These are phyloP conservation scores for Galerina sulciceps DNA, from an alignment of 768 basidiomycete genomes.

Conservation along the genomic window DNA sequence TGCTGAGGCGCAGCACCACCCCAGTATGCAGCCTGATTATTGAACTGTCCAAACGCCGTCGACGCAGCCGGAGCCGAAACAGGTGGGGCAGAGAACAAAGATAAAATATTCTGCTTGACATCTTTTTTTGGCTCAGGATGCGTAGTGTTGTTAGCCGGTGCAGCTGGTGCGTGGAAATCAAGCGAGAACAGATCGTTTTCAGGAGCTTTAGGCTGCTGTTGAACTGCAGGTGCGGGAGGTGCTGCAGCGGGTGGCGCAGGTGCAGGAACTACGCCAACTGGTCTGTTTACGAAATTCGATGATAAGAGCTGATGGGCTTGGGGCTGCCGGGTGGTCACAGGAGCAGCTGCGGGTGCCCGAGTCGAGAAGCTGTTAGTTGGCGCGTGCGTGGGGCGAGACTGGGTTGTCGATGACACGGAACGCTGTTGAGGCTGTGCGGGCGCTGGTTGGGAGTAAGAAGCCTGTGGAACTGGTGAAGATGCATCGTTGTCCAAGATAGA, in stretches of 20 bases:
- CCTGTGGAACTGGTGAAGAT: constrained; percentile 12
- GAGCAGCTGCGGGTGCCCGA: constrained; percentile 32
- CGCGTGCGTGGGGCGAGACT: constrained; percentile 34
- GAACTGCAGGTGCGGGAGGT: constrained; percentile 17
- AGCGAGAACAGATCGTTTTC: constrained; percentile 80
- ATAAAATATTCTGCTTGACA: constrained; percentile 84
- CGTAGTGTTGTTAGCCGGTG: constrained; percentile 26
- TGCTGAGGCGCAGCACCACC: constrained; percentile 25
- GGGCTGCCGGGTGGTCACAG: constrained; percentile 45
- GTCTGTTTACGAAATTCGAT: constrained; percentile 32
- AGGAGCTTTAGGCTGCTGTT: constrained; percentile 28
- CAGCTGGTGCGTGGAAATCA: constrained; percentile 76
- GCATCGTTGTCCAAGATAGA: constrained; percentile 65
- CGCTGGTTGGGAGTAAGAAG: constrained; percentile 28
- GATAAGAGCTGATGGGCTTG: constrained; percentile 64
- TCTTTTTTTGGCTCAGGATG: constrained; percentile 58
- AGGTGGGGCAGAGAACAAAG: constrained; percentile 67
- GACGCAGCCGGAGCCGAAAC: constrained; percentile 36
- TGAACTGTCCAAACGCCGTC: constrained; percentile 41
- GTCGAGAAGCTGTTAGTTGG: constrained; percentile 29
- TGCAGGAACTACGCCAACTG: constrained; percentile 28
- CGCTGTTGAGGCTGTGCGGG: constrained; percentile 27
- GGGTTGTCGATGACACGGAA: constrained; percentile 20
- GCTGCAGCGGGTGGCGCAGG: constrained; percentile 33
- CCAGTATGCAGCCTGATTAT: constrained; percentile 33